These are phyloP conservation scores for Phaffia tasmanica DNA, from an alignment of 768 basidiomycete genomes.

Conservation along the genomic window DNA sequence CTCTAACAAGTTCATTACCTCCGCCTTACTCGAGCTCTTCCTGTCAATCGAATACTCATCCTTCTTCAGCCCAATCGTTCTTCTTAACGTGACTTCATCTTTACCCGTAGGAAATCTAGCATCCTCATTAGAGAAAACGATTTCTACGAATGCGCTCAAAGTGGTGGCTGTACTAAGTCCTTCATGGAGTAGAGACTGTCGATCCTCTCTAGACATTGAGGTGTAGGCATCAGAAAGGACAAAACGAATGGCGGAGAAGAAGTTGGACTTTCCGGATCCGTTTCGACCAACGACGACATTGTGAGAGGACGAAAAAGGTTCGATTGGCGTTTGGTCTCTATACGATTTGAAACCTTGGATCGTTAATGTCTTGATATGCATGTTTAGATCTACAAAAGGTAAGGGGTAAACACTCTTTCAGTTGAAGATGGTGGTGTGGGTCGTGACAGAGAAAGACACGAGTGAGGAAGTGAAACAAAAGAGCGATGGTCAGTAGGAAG, in stretches of 20 bases:
- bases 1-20: constrained; percentile 94
- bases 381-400: no score
- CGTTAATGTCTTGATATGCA: constrained; percentile 36
- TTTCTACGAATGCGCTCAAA: constrained; percentile 77
- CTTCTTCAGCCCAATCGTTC: constrained; percentile 95
- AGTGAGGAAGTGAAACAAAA: no score
- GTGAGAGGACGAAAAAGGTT: constrained; percentile 69
- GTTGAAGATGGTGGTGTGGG: no score
- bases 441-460: no score
- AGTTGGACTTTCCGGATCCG: constrained; percentile 97
- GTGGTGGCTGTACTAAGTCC: constrained; percentile 79
- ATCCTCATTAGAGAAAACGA: constrained; percentile 48
- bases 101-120: constrained; percentile 86
- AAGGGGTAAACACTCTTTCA: no score
- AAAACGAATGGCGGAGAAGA: constrained; percentile 96
- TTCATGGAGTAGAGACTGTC: constrained; percentile 85
- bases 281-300: constrained; percentile 97
- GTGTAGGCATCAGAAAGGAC: constrained; percentile 96
- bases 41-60: constrained; percentile 96
- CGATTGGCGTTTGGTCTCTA: constrained; percentile 49
- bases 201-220: constrained; percentile 84
- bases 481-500: no score
- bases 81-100: constrained; percentile 72
- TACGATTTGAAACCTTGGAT: constrained; percentile 87
- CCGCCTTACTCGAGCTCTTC: constrained; percentile 89